Percentiles rank a stretch among this genome's conserved stretches.
phyloP scores from a whole-genome alignment of 2,329 filamentous ascomycete species.

The Blastomyces parvus region DNA sequence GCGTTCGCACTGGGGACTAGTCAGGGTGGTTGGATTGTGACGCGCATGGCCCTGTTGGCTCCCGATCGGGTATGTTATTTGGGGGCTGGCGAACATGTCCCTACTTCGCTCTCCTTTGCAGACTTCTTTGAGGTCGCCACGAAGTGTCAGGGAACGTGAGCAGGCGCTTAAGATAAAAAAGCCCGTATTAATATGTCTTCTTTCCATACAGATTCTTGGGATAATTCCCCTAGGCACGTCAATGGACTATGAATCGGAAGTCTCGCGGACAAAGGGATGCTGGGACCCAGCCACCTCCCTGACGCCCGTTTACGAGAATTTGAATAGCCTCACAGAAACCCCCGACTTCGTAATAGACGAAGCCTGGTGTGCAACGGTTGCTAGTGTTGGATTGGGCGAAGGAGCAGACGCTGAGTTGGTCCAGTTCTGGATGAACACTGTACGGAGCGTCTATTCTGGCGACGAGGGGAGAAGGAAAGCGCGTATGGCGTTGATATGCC shows the following conservation, averaged over 20 bases:
- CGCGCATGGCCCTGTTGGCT: constrained; percentile 44
- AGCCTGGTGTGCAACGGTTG: constrained; percentile 38
- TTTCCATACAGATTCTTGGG: constrained; percentile 36
- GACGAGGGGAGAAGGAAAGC: constrained; percentile 41
- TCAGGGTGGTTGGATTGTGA: constrained; percentile 46
- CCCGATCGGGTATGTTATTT: constrained; percentile 35
- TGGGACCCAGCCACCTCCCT: constrained; percentile 38
- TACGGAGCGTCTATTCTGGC: constrained; percentile 40
- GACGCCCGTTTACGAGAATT: constrained; percentile 30
- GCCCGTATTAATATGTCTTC: not conserved
- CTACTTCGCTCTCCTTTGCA: no score
- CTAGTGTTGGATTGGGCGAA: constrained; percentile 41
- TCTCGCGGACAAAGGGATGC: constrained; percentile 38
- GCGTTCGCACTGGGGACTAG: constrained; percentile 44
- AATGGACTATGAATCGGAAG: constrained; percentile 41
- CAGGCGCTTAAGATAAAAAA: not conserved
- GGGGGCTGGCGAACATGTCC: not conserved
- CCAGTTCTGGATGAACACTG: constrained; percentile 38
- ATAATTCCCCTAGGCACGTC: constrained; percentile 46
- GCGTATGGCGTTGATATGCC: constrained; percentile 43
- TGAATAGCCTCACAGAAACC: constrained; percentile 32
- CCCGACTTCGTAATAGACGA: constrained; percentile 36
- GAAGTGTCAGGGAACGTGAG: not conserved
- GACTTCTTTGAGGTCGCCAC: no score
- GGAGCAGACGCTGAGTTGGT: constrained; percentile 28